Evolutionary conservation across 2,329 filamentous ascomycete species (phyloP).

Genomic region (Bipolaris zeicola): DNA sequence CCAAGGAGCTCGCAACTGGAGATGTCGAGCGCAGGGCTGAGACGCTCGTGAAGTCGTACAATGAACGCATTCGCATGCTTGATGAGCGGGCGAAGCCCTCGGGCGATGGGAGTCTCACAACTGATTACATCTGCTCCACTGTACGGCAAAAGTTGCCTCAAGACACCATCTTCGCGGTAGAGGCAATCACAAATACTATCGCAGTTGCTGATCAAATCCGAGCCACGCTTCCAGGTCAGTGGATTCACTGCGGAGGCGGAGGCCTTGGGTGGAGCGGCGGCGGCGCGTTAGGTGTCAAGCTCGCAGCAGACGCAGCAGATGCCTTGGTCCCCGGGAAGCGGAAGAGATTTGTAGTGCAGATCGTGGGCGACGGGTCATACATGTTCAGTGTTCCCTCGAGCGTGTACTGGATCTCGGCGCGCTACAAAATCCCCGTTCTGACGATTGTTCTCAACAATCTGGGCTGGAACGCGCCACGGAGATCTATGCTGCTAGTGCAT

Average conservation of each 20-base stretch:
- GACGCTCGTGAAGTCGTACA: background rate
- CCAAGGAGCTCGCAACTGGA: background rate
- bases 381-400: background rate
- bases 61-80: background rate
- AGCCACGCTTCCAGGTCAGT: background rate
- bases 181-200: background rate
- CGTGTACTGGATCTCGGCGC: background rate
- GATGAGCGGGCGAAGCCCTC: background rate
- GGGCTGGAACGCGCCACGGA: background rate
- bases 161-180: background rate
- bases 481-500: background rate
- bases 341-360: background rate
- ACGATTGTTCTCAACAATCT: background rate
- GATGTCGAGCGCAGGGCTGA: background rate
- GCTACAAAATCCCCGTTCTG: background rate
- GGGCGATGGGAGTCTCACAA: background rate
- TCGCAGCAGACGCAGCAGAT: background rate
- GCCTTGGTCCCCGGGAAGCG: background rate
- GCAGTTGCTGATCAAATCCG: background rate
- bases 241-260: background rate
- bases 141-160: background rate
- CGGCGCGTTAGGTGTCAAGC: background rate
- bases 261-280: background rate
- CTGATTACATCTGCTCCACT: background rate
- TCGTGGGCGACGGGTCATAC: background rate